Percentiles rank a stretch among this genome's conserved stretches.
phyloP scores from a whole-genome alignment of 495 filamentous ascomycete genomes.

The Xylaria flabelliformis region DNA sequence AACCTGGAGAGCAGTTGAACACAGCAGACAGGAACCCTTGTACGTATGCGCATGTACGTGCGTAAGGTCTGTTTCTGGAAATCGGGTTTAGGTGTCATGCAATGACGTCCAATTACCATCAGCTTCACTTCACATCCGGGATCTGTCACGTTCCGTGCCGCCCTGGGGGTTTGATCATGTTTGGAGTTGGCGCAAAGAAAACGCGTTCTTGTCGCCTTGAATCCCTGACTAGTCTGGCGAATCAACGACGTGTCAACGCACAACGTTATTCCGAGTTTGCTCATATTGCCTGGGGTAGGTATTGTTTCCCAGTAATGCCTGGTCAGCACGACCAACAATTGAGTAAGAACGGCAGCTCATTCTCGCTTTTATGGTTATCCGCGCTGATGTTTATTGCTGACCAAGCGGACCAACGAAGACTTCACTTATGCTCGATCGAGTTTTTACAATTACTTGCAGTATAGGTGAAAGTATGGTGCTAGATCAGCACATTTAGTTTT shows the following conservation, averaged over 20 bases:
- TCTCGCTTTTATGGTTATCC: not conserved
- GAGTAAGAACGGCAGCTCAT: not conserved
- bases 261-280: constrained; percentile 6
- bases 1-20: not conserved
- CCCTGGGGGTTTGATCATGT: constrained; percentile 4
- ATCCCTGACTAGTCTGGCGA: constrained; percentile 20
- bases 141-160: constrained; percentile 24
- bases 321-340: constrained; percentile 6
- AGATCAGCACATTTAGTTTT: not conserved
- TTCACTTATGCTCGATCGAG: not conserved
- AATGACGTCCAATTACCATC: constrained; percentile 17
- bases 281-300: constrained; percentile 15
- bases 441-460: not conserved
- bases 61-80: not conserved
- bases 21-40: not conserved
- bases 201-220: constrained; percentile 19
- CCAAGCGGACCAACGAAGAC: not conserved
- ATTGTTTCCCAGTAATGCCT: constrained; percentile 3
- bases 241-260: constrained; percentile 25
- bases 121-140: constrained; percentile 1
- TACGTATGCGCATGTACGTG: not conserved
- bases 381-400: not conserved
- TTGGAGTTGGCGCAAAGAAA: constrained; percentile 18
- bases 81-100: constrained; percentile 10
- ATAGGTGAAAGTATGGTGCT: not conserved